Base-by-base conservation (phyloP, 2,329 filamentous ascomycete genomes). In the Trichocomaceae sp. region DNA sequence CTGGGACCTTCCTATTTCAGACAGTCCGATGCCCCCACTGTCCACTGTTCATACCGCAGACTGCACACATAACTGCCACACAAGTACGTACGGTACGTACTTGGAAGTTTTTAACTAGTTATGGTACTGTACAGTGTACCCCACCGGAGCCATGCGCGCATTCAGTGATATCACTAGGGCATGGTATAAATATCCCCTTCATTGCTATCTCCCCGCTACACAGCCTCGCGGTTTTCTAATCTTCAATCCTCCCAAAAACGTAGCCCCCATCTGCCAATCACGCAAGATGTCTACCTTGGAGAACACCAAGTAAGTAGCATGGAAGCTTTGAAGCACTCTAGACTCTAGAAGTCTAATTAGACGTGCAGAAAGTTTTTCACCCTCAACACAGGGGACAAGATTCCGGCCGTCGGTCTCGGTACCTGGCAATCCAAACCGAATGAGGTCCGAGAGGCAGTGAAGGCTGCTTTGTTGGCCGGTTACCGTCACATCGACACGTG, bases 1-100 rank as follows among this genome's bases (percentile, higher is more conserved):
- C 10, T 50, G 87, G 68, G 37, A 90, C 80, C n/a, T 42, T 50
- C 75, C 89, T 90, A 84, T 5, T 83, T 77, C 49, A 81, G 83
- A 67, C 87, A 83, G 3, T 4, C 23, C 23, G 23, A n/a, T n/a
- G n/a, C n/a, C n/a, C n/a, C n/a, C n/a, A n/a, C n/a, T n/a, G n/a
- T n/a, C n/a, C n/a, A n/a, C n/a, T n/a, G n/a, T n/a, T n/a, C n/a
- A n/a, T n/a, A n/a, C n/a, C n/a, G n/a, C n/a, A n/a, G n/a, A n/a
- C n/a, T n/a, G n/a, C n/a, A n/a, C n/a, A n/a, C n/a, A n/a, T n/a
- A n/a, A 26, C 23, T 37, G 13, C 13, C 5, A 6, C 4, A 37
- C 13, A n/a, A 37, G 33, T 12, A 12, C 13, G n/a, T n/a, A n/a
- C n/a, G n/a, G n/a, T n/a, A n/a, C n/a, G n/a, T n/a, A n/a, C n/a